Conservation (phyloP, 139 green algal genomes). For the Yamagishiella unicocca region DNA sequence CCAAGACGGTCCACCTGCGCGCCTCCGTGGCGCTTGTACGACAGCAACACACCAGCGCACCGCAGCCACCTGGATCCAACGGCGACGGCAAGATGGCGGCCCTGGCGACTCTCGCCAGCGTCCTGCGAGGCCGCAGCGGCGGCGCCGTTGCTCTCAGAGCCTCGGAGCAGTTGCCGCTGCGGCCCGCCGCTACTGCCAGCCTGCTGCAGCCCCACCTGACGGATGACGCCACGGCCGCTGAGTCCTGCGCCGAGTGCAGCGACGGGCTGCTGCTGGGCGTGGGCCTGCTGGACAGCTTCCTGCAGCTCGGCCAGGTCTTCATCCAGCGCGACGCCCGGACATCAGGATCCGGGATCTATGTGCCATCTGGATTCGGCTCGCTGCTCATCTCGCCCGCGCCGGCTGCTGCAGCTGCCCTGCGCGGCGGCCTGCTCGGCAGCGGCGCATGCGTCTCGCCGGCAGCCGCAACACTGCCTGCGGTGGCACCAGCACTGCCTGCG, state of each 20-base stretch:
- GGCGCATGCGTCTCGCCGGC: conserved; percentile 14
- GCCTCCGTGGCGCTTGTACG: neutral
- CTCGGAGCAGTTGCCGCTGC: neutral
- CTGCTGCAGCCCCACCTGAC: conserved; percentile 10
- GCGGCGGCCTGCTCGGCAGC: neutral
- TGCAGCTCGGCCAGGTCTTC: conserved; percentile 73
- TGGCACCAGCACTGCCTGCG: neutral
- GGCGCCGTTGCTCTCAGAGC: neutral
- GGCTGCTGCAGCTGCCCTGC: neutral
- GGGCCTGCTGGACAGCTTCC: conserved; percentile 62
- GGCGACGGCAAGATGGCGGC: no score
- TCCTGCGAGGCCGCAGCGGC: neutral
- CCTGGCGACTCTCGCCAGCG: neutral
- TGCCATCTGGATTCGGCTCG: conserved; percentile 64
- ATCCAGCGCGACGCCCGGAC: conserved; percentile 12
- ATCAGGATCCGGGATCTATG: conserved; percentile 56
- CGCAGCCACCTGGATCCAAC: neutral
- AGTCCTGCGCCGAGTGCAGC: neutral
- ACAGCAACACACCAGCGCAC: neutral
- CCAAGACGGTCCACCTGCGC: neutral
- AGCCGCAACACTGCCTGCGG: conserved; percentile 3
- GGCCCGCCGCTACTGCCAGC: neutral
- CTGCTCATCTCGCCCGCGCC: conserved; percentile 30
- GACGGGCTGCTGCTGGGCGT: conserved; percentile 57
- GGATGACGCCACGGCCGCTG: neutral